Evolutionary conservation across 345 rosid species (phyloP), one percentile per base, ranked within the genome.

Genomic region (Schrenkiella parvula): DNA sequence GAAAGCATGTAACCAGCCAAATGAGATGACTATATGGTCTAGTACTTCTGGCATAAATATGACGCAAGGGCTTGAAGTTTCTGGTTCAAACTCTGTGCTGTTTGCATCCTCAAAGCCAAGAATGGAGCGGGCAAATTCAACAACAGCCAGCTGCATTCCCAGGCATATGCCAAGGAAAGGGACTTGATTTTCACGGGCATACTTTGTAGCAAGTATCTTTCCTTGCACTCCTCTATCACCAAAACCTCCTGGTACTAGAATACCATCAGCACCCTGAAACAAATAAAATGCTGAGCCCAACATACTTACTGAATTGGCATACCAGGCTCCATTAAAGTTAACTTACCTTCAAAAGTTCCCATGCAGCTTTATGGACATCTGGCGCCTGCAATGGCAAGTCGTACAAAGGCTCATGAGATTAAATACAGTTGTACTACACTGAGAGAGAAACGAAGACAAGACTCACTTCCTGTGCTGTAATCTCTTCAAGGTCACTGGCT

Each of bases 221-320:
- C 97, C 97, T 72, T 85, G 87, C 42, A 90, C 95, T 60, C 97
- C 97, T 79, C 93, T 79, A 67, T 88, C 92, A 69, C 97, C 97
- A 82, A 90, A 90, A 47, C 97, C 97, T 62, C 95, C 97, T 10
- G 97, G 97, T 55, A 90, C 97, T 44, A 90, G 79, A 74, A 87
- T 53, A 54, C 95, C 93, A 75, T 85, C 86, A 58, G 95, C 85
- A 71, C 86, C 89, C 91, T 90, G 83, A 66, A 79, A 54, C 32
- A 15, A 21, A 42, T 12, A 17, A 31, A 53, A 14, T 26, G 34
- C 13, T 75, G 18, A 74, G 70, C 22, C 38, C 25, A 64, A 48
- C 11, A 56, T 67, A 41, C 17, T 17, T 28, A 42, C 14, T 21
- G 8, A 55, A 50, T 28, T 47, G 62, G 55, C 12, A 3, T 64